phyloP scores from a whole-genome alignment of 331 rosid species.

The Cydonia oblonga region DNA sequence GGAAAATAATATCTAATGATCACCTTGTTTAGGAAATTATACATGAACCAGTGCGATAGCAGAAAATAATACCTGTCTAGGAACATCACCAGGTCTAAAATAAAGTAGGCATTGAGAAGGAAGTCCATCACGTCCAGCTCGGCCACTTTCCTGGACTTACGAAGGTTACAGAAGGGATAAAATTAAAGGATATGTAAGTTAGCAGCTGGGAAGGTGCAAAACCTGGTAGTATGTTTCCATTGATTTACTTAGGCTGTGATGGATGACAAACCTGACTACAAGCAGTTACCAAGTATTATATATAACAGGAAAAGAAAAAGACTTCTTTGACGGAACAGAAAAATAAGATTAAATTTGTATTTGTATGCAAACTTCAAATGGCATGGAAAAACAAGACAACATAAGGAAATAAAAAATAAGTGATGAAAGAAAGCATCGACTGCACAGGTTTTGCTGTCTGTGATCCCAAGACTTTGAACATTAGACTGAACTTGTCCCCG shows the following conservation, averaged over 20 bases:
- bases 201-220: conserved; percentile 12
- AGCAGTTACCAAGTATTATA: conserved; percentile 26
- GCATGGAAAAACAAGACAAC: background rate
- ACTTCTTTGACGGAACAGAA: background rate
- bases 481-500: background rate
- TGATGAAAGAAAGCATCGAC: background rate
- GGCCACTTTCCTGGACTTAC: conserved; percentile 81
- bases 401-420: background rate
- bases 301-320: conserved; percentile 5
- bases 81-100: conserved; percentile 81
- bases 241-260: conserved; percentile 97
- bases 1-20: conserved; percentile 13
- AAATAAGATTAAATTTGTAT: background rate
- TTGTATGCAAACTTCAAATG: background rate
- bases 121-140: conserved; percentile 96
- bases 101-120: conserved; percentile 91
- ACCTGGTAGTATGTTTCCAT: conserved; percentile 99
- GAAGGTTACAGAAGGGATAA: conserved; percentile 14
- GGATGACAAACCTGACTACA: conserved; percentile 97
- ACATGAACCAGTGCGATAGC: background rate
- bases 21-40: background rate
- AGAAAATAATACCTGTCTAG: conserved; percentile 60
- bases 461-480: background rate
- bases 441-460: background rate
- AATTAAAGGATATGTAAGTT: conserved; percentile 5